Evolutionary conservation across 2,329 filamentous ascomycete species (phyloP).

Genomic region (Penicillium janthinellum): DNA sequence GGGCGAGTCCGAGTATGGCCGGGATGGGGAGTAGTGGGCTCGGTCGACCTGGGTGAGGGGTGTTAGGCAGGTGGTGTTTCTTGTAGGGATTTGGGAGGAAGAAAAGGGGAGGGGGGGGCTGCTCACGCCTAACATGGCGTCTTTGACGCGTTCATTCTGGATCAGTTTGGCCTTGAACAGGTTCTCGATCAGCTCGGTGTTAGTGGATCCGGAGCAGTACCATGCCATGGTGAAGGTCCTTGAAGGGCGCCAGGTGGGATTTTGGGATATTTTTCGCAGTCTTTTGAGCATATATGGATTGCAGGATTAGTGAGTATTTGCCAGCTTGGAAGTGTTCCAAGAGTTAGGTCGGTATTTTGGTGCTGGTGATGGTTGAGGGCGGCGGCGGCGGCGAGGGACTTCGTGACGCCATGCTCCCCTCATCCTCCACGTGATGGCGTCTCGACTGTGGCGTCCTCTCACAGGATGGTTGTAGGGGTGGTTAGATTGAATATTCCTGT

Average conservation of each 20-base stretch:
- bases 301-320: too few species aligned
- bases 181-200: slow-evolving; percentile 75
- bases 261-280: not conserved
- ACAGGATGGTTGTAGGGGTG: too few species aligned
- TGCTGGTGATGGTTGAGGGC: not conserved
- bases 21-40: slow-evolving; percentile 73
- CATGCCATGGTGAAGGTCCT: slow-evolving; percentile 71
- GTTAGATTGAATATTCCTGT: too few species aligned
- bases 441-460: too few species aligned
- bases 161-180: slow-evolving; percentile 56
- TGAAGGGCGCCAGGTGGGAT: slow-evolving; percentile 6
- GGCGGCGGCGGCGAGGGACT: not conserved
- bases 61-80: slow-evolving; percentile 12
- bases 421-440: slow-evolving; percentile 13
- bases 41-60: slow-evolving; percentile 70
- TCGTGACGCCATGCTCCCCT: slow-evolving; percentile 18
- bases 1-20: slow-evolving; percentile 73
- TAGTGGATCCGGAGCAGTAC: slow-evolving; percentile 76
- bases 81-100: not conserved
- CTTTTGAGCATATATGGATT: not conserved
- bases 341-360: not conserved
- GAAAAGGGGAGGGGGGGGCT: not conserved
- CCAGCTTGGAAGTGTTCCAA: not conserved
- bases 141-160: slow-evolving; percentile 67
- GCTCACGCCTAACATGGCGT: slow-evolving; percentile 74